Evolutionary conservation across 345 rosid species (phyloP).

Genomic region (Corchorus capsularis): DNA sequence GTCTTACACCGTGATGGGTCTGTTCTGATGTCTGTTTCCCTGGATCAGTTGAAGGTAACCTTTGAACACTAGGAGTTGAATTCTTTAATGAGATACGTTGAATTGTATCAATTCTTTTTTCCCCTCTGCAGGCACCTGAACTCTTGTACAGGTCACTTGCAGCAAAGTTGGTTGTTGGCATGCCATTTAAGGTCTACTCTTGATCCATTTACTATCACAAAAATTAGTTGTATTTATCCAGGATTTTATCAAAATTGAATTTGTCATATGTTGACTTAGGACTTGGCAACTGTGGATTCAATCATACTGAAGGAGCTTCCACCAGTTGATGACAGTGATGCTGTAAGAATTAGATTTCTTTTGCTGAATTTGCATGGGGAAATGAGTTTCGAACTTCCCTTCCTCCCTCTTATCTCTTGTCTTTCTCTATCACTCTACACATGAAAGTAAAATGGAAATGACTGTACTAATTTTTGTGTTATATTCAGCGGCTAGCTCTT

Average conservation of each 20-base stretch:
- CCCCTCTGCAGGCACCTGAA: conserved; percentile 64
- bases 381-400: neutral
- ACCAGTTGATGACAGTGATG: conserved; percentile 71
- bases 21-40: conserved; percentile 80
- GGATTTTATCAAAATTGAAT: conserved; percentile 18
- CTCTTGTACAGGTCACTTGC: conserved; percentile 91
- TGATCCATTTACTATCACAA: conserved; percentile 16
- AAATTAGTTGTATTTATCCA: conserved; percentile 11
- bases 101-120: neutral
- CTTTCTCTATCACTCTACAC: neutral
- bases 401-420: neutral
- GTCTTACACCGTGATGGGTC: conserved; percentile 98
- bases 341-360: conserved; percentile 58
- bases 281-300: conserved; percentile 93
- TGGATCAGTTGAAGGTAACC: conserved; percentile 86
- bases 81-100: neutral
- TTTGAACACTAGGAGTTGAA: conserved; percentile 28
- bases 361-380: conserved; percentile 15
- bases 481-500: conserved; percentile 82
- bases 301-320: conserved; percentile 88
- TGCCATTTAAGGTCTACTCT: conserved; percentile 90
- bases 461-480: conserved; percentile 19
- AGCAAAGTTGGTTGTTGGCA: conserved; percentile 84
- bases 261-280: conserved; percentile 46
- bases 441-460: conserved; percentile 23